Evolutionary conservation across 2,329 filamentous ascomycete genomes (phyloP).

Genomic region (Grosmannia huntii): DNA sequence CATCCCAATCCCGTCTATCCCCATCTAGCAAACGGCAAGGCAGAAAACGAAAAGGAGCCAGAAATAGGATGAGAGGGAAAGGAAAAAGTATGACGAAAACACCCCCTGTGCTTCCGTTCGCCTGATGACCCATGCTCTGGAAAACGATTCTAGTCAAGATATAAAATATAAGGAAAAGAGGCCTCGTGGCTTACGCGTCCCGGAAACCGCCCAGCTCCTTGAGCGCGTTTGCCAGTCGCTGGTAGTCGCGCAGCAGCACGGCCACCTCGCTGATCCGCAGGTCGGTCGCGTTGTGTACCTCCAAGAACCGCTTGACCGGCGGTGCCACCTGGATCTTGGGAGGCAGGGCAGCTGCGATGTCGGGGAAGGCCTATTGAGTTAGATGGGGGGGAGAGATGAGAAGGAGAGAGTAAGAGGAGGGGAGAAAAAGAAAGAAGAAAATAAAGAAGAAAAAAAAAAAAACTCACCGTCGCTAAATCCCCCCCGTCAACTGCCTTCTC

Average conservation of each 20-base stretch:
- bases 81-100: no score
- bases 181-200: conserved; percentile 10
- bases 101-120: no score
- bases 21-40: no score
- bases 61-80: no score
- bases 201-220: conserved; percentile 50
- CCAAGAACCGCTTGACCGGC: conserved; percentile 61
- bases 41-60: no score
- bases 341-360: conserved; percentile 40
- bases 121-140: no score
- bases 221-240: conserved; percentile 53
- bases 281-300: conserved; percentile 56
- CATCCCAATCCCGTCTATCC: no score
- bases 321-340: conserved; percentile 49
- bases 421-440: background rate
- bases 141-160: no score
- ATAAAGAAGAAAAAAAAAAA: background rate
- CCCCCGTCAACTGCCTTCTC: conserved; percentile 32
- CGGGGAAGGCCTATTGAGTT: conserved; percentile 42
- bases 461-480: conserved; percentile 43
- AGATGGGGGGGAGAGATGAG: no score
- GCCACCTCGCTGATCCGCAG: conserved; percentile 61
- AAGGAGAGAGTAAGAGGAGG: background rate
- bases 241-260: conserved; percentile 61
- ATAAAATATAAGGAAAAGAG: no score